Base-by-base conservation (phyloP, 257 asterid species). In the Scutellaria galericulata region DNA sequence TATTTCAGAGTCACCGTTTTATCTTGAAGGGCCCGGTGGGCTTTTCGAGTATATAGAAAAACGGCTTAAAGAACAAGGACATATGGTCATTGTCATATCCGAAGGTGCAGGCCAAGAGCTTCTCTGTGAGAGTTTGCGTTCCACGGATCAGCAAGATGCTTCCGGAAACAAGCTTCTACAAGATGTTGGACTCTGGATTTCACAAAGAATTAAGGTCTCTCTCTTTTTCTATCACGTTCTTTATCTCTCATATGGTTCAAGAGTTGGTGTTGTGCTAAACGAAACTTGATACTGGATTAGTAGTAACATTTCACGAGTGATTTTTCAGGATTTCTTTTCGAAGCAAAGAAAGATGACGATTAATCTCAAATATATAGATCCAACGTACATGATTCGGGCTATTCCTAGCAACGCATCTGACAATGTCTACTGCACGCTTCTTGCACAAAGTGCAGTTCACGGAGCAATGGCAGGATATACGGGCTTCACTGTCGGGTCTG, bases 391-490 rank as follows among this genome's bases (percentile, higher is more conserved):
- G 97, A 90, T 93, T 73, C 88, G 98, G 4, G 98, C 97, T 7
- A 83, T 93, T 73, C 96, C 95, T 0, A 85, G 98, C 83, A 93
- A 87, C 52, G 98, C 98, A 9, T 84, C 97, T 0, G 97, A 93
- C 77, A 93, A 88, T 6, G 96, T 93, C 1, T 91, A 91, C 77
- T 91, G 96, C 88, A 91, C 96, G 5, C 97, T 93, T 75, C 96
- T 93, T 58, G 98, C 98, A 44, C 97, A 93, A 63, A 91, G 93
- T 65, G 96, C 94, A 3, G 91, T 91, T 35, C 98, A 93, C 71
- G 97, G 98, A 84, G 97, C 98, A 2, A 93, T 91, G 98, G 98
- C 97, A 0, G 98, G 98, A 42, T 93, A 86, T 76, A 93, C 98
- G 0, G 97, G 97, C 46, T 89, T 80, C 82, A 88, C 92, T 1